Evolutionary conservation across 1,139 yeast species (phyloP), one percentile per base, ranked within the genome.

Genomic region (Lodderomyces theae): DNA sequence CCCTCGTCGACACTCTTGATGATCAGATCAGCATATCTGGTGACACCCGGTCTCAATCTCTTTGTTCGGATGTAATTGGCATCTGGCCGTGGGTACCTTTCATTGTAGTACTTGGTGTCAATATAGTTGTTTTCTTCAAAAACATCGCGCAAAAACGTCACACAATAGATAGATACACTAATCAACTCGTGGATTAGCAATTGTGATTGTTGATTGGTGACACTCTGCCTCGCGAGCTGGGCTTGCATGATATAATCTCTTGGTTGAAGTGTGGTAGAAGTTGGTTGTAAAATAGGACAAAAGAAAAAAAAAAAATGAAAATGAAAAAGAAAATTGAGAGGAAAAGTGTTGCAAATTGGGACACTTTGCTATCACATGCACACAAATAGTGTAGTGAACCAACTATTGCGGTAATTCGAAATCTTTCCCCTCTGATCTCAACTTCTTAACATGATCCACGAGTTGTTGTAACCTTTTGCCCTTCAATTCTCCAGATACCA

Each of bases 1-100:
- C 82, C 79, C 23, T 58, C 56, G 35, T 78, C 80, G 22, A 80
- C 52, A 80, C 82, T 78, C 41, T 69, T 64, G 18, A 77, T 54
- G 31, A 79, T 61, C 5, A 28, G 3, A 34, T 49, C 49, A 23
- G 38, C 43, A 21, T 34, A 28, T 3, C 11, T 50, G 1, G 74
- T 64, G 28, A 57, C 61, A 0, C 80, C 80, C 35, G 63, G 61
- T 3, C 61, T 59, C 31, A 79, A 53, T 8, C 69, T 68, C 51
- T 77, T 78, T 9, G 75, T 68, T 43, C 62, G 66, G 15, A 74
- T 62, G 4, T 67, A 60, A n/a, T 50, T 51, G 22, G 43, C 22
- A n/a, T 41, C 42, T 4, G 52, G 4, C 45, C 45, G 41, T 35
- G 35, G 24, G 9, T 37, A 21, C 54, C 58, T 35, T 39, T 61